These are phyloP conservation scores for Phytophthora crassamura DNA, from an alignment of 352 stramenopile genomes.

Conservation along the genomic window DNA sequence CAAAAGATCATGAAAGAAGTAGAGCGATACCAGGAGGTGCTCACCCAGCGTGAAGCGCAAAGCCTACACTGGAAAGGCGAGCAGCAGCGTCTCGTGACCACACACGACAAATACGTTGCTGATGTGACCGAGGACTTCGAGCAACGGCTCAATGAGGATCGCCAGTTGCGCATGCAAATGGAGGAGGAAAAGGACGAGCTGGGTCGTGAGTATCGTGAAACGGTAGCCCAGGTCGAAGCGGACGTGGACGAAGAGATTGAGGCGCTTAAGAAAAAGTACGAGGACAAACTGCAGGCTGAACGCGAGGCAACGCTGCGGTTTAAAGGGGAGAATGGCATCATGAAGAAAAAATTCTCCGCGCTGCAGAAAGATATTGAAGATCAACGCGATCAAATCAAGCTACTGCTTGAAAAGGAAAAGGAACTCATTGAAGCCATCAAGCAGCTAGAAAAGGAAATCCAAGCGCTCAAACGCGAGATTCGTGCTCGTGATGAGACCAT, in stretches of 20 bases:
- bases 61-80: slow-evolving; percentile 74
- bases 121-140: slow-evolving; percentile 94
- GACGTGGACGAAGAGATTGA: slow-evolving; percentile 92
- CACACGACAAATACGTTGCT: slow-evolving; percentile 83
- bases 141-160: slow-evolving; percentile 89
- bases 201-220: slow-evolving; percentile 78
- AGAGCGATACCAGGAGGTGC: slow-evolving; percentile 90
- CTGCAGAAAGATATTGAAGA: slow-evolving; percentile 94
- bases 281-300: slow-evolving; percentile 87
- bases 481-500: slow-evolving; percentile 95
- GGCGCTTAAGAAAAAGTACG: slow-evolving; percentile 87
- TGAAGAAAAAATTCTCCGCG: slow-evolving; percentile 94
- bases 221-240: slow-evolving; percentile 77
- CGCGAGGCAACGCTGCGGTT: slow-evolving; percentile 89
- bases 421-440: slow-evolving; percentile 89
- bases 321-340: slow-evolving; percentile 94
- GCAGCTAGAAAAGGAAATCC: slow-evolving; percentile 91
- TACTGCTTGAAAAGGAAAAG: slow-evolving; percentile 89
- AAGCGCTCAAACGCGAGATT: slow-evolving; percentile 95
- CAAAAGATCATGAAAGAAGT: slow-evolving; percentile 94
- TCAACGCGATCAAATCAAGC: slow-evolving; percentile 91
- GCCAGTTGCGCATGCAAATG: slow-evolving; percentile 78
- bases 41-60: slow-evolving; percentile 88
- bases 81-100: slow-evolving; percentile 63
- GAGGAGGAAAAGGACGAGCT: slow-evolving; percentile 89